Base-by-base conservation (phyloP, 495 filamentous ascomycete genomes). In the Hypoxylon subgilvum region DNA sequence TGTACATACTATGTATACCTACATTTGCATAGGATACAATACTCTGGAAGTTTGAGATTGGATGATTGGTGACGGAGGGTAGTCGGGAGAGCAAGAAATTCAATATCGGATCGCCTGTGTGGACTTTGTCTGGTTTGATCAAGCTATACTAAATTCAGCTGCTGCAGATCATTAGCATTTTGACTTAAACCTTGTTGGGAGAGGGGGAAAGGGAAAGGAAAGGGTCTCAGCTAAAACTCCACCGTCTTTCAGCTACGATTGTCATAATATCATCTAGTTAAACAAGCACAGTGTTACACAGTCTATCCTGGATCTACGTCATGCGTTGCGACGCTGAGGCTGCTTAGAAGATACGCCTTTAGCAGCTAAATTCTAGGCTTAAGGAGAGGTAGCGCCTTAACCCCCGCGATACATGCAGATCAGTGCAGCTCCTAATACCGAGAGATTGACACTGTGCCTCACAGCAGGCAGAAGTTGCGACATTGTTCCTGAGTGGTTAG, bases 321-420 rank as follows among this genome's bases (percentile, higher is more conserved):
- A 57, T 57, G 38, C 43, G 16, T 8, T 44, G 22, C 21, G 30
- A 50, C 38, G 13, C 45, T 50, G n/a, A 8, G 16, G 7, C 4
- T 14, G 54, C 42, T 50, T 38, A n/a, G 21, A 19, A n/a, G n/a
- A 36, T 57, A 57, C 38, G 23, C 8, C 23, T 3, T 27, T 27
- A 8, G 14, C 6, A 5, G 19, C 4, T 35, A 23, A 50, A 22
- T n/a, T 8, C n/a, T n/a, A n/a, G n/a, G n/a, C n/a, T n/a, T n/a
- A n/a, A n/a, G n/a, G n/a, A n/a, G 6, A 54, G 27, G 65, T 61
- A 57, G 2, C 38, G 5, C 17, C 9, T 21, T 55, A 61, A 57
- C 60, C 49, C 65, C 61, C 65, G 52, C 61, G 52, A 47, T 58
- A 13, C 40, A 39, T 36, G 41, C 21, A 30, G 25, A 52, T 52